These are phyloP conservation scores for Verticillium alfalfae DNA, from an alignment of 2,329 filamentous ascomycete species.

Conservation along the genomic window DNA sequence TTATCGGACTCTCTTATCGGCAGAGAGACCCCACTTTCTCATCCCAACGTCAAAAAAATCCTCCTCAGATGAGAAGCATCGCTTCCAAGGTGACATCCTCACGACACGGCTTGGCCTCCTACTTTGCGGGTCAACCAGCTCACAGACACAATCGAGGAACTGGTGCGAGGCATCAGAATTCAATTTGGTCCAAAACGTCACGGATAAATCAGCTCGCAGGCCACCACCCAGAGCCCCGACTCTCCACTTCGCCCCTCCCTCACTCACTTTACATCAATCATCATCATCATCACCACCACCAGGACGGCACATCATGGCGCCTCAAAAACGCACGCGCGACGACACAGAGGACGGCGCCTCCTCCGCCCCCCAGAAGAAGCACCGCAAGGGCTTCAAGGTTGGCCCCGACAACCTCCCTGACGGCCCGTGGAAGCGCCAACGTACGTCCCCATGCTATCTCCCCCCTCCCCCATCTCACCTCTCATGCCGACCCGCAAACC, in stretches of 20 bases:
- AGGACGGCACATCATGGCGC: background rate
- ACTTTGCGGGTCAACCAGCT: background rate
- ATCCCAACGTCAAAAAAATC: background rate
- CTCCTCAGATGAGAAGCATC: background rate
- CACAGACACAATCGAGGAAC: background rate
- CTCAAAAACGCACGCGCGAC: background rate
- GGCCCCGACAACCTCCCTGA: constrained; percentile 89
- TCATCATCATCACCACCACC: background rate
- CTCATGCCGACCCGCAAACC: background rate
- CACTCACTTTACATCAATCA: background rate
- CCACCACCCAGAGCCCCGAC: background rate
- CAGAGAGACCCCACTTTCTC: background rate
- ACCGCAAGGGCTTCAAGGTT: constrained; percentile 71
- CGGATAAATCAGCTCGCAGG: too few species aligned
- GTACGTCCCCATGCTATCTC: constrained; percentile 22
- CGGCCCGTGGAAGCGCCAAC: constrained; percentile 79
- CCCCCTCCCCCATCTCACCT: background rate
- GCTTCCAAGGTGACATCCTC: background rate
- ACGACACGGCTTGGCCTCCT: background rate
- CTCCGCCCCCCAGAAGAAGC: constrained; percentile 37
- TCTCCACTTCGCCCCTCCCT: background rate
- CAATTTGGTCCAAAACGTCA: too few species aligned
- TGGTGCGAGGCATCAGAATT: too few species aligned
- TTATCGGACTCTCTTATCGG: background rate
- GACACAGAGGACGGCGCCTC: background rate